Evolutionary conservation across 345 rosid species (phyloP).

Genomic region (Sapria himalayana): DNA sequence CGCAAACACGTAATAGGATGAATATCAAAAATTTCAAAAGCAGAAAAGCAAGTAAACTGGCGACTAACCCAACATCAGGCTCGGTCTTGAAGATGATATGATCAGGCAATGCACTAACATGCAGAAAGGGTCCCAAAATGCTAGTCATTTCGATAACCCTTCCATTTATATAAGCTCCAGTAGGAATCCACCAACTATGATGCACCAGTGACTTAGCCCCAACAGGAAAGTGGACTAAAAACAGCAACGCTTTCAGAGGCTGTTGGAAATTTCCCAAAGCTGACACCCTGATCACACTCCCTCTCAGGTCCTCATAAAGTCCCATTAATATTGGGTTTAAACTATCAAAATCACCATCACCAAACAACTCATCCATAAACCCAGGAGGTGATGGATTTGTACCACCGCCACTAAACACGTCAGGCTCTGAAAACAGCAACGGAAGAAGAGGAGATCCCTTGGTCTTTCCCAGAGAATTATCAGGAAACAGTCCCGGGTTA

Average conservation of each 20-base stretch:
- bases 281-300: conserved; percentile 50
- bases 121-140: conserved; percentile 87
- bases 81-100: conserved; percentile 60
- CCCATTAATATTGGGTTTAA: conserved; percentile 60
- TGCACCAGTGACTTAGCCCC: conserved; percentile 69
- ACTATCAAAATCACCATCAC: conserved; percentile 62
- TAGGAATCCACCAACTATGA: conserved; percentile 92
- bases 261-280: conserved; percentile 78
- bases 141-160: conserved; percentile 91
- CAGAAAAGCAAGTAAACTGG: background rate
- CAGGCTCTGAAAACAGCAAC: conserved; percentile 45
- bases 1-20: no score
- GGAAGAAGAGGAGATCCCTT: conserved; percentile 44
- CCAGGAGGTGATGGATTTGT: conserved; percentile 48
- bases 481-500: conserved; percentile 47
- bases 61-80: conserved; percentile 90
- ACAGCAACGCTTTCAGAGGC: conserved; percentile 63
- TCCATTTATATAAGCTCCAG: conserved; percentile 67
- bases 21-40: background rate
- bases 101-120: conserved; percentile 88
- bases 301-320: conserved; percentile 82
- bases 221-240: conserved; percentile 43
- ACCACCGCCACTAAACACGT: conserved; percentile 26
- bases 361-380: conserved; percentile 62
- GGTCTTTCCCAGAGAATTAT: conserved; percentile 9